Evolutionary conservation across 140 eudicot genomes (phyloP).

Genomic region (Cichorium intybus): DNA sequence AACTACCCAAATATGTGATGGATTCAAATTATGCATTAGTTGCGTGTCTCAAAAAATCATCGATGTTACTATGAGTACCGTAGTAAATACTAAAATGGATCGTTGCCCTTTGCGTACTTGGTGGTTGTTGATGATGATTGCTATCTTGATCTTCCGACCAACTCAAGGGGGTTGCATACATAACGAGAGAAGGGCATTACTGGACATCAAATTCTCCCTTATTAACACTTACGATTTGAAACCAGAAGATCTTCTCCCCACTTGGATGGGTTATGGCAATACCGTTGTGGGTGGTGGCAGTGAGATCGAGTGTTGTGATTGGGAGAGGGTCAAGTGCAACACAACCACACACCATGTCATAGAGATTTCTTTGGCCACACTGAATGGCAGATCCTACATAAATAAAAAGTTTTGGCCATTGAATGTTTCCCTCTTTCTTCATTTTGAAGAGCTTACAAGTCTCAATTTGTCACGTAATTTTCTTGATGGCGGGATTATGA

Average conservation of each 20-base stretch:
- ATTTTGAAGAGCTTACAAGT: slow-evolving; percentile 20
- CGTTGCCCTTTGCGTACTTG: too few relatives aligned
- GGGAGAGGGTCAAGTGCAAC: slow-evolving; percentile 26
- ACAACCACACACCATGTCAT: slow-evolving; percentile 6
- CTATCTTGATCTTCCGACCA: not conserved
- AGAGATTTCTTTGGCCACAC: not conserved
- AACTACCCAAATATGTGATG: too few relatives aligned
- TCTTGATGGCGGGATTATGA: not conserved
- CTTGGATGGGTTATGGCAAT: not conserved
- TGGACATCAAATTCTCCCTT: not conserved
- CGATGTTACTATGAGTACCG: too few relatives aligned
- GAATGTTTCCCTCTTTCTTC: slow-evolving; percentile 21
- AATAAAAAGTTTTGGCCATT: not conserved
- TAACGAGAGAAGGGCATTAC: not conserved
- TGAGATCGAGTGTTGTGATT: slow-evolving; percentile 10
- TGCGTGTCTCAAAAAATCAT: too few relatives aligned
- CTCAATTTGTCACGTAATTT: slow-evolving; percentile 14
- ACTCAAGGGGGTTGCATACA: not conserved
- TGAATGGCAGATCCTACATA: not conserved
- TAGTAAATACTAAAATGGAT: too few relatives aligned
- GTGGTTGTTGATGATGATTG: not conserved
- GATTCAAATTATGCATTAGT: too few relatives aligned
- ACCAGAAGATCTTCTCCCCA: not conserved
- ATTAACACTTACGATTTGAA: not conserved
- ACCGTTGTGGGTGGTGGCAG: not conserved